Evolutionary conservation across 1,284 basidiomycete species (phyloP), one percentile per base, ranked within the genome.

Genomic region (Cryptococcus floricola): DNA sequence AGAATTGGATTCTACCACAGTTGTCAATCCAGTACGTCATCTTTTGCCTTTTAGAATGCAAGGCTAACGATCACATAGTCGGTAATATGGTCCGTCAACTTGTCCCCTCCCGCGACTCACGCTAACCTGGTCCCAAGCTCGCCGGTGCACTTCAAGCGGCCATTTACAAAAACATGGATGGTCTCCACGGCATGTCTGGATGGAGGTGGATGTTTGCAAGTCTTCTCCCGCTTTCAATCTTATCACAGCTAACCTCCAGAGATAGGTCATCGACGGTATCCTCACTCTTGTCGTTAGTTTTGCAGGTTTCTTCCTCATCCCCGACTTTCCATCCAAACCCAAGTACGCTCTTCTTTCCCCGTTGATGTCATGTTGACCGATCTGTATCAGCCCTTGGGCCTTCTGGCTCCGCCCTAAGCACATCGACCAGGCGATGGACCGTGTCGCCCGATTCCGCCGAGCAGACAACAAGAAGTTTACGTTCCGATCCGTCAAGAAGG

Each of bases 221-320:
- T 61, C 25, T 13, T 39, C 39, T 3, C 27, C 6, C 31, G 37
- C 41, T 31, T 39, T 16, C 23, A 18, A 39, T 27, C 3, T 27
- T 18, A 13, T 49, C 28, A 50, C n/a, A 31, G 31, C 41, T 48
- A 23, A 27, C 10, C 13, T 44, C 23, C 23, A 23, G 23, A 23
- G 78, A 78, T 63, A 78, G 62, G 54, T 82, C 59, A 77, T 82
- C 54, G 79, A 82, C 64, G 80, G 78, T 0, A 74, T 81, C 55
- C 79, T 81, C 61, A 81, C 80, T 5, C 61, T 82, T 10, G 74
- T 77, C 13, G 77, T 81, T 23, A 78, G 56, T 8, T 46, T 67
- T 3, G 51, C 60, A 8, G 70, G 71, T 1, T 61, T 67, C 60
- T 18, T 80, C 41, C 72, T 81, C 41, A 80, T 81, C 71, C 81